Evolutionary conservation across 2,329 filamentous ascomycete genomes (phyloP), one percentile per base, ranked within the genome.

Genomic region (Metarhizium brunneum): DNA sequence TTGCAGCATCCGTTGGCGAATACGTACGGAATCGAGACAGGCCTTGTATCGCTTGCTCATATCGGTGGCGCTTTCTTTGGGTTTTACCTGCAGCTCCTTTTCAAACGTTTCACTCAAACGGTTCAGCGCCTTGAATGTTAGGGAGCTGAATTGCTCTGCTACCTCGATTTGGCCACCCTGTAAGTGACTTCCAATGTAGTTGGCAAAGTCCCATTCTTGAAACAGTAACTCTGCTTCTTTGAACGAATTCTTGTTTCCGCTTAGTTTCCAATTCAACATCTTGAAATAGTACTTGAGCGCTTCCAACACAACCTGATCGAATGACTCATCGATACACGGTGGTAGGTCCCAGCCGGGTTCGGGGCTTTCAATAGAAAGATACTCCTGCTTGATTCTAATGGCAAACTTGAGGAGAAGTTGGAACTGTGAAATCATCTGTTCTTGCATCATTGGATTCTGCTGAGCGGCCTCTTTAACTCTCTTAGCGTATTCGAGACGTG

Each of bases 41-140:
- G 90, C 87, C 73, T 96, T 97, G 77, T 97, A 99, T 49, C 94
- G 84, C 74, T 95, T 96, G 70, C 94, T 95, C 87, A 96, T 95
- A 60, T 96, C 92, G 8, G 83, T 75, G 1, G 86, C 83, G 56
- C 86, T 87, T 71, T 97, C 92, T 62, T 91, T 90, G 1, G 89
- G 86, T 63, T 90, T 87, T 55, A 87, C 83, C 61, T 92, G 87
- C 52, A 97, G 77, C 69, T 99, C 94, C 63, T 86, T 86, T 69
- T 97, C 94, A 63, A 97, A 99, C 18, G 94, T 94, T 58, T 86
- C 81, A 66, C 90, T 95, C 54, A 99, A 78, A 52, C 94, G 87
- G 63, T 88, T 88, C 58, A 97, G 79, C 8, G 92, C 92, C 71
- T 96, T 97, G 66, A 90, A 92, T 1, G 94, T 97, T 59, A 99